Percentiles rank a stretch among this genome's conserved stretches.
These are phyloP conservation scores for Debaryomyces sp. DNA, from an alignment of 1,139 yeast species.

Conservation along the genomic window DNA sequence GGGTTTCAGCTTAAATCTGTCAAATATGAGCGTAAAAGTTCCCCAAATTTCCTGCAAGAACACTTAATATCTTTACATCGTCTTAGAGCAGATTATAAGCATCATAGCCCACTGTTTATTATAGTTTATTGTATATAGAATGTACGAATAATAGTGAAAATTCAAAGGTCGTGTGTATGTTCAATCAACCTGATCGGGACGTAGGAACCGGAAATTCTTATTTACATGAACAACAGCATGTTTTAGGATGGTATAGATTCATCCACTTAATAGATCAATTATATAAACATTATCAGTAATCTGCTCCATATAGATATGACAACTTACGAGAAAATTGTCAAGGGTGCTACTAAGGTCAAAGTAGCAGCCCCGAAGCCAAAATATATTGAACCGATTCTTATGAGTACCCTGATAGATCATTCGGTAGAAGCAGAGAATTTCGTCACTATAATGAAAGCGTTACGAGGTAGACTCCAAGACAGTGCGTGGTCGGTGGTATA, in stretches of 20 bases:
- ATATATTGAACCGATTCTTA: conserved; percentile 88
- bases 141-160: conserved; percentile 1
- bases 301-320: conserved; percentile 30
- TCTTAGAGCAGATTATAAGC: background rate
- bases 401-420: conserved; percentile 62
- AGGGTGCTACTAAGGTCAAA: conserved; percentile 56
- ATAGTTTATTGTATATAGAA: conserved; percentile 6
- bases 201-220: conserved; percentile 4
- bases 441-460: conserved; percentile 65
- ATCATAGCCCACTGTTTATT: background rate
- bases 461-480: conserved; percentile 66
- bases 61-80: background rate
- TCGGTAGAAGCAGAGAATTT: conserved; percentile 56
- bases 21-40: background rate
- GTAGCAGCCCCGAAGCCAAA: conserved; percentile 98
- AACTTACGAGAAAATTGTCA: conserved; percentile 49
- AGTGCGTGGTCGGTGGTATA: conserved; percentile 89
- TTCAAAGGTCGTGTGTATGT: background rate
- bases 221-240: background rate
- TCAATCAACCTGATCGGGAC: background rate
- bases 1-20: background rate
- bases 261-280: background rate
- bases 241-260: background rate
- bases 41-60: background rate
- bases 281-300: background rate